phyloP scores from a whole-genome alignment of 2,329 filamentous ascomycete genomes.

The Penicillium sp. region DNA sequence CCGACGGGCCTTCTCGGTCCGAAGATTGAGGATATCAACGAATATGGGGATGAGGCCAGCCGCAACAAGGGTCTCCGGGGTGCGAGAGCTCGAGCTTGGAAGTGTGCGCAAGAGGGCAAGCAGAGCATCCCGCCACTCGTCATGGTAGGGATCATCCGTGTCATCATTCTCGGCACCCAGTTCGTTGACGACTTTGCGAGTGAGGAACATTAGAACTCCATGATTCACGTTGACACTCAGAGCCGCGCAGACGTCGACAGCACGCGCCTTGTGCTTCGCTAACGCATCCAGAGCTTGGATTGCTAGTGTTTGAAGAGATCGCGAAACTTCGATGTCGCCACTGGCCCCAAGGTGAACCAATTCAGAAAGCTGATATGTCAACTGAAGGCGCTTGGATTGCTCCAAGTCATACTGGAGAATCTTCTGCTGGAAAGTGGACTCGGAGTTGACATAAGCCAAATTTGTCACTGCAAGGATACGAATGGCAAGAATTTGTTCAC shows the following conservation, averaged over 20 bases:
- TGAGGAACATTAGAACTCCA: conserved; percentile 87
- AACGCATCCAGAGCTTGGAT: conserved; percentile 82
- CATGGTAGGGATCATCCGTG: conserved; percentile 63
- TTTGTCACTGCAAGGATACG: conserved; percentile 87
- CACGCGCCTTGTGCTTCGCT: conserved; percentile 71
- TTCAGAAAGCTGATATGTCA: conserved; percentile 89
- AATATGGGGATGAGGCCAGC: conserved; percentile 87
- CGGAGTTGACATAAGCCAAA: conserved; percentile 81
- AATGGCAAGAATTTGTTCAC: conserved; percentile 74
- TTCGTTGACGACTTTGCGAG: conserved; percentile 83
- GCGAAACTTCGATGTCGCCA: conserved; percentile 64
- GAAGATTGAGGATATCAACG: conserved; percentile 80
- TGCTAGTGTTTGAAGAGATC: conserved; percentile 76
- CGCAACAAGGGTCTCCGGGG: conserved; percentile 78
- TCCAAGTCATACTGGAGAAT: conserved; percentile 84
- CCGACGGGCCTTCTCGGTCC: conserved; percentile 76
- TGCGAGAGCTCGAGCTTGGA: conserved; percentile 66
- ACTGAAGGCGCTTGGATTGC: conserved; percentile 81
- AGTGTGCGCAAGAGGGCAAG: conserved; percentile 85
- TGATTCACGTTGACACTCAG: conserved; percentile 95
- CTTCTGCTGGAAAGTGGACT: conserved; percentile 79
- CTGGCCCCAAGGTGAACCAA: conserved; percentile 79
- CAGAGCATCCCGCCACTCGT: conserved; percentile 86
- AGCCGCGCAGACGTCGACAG: conserved; percentile 80
- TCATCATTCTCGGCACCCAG: conserved; percentile 62